A percentile compares a stretch with the other conserved stretches of the same genome.
Evolutionary conservation across 2,329 filamentous ascomycete species (phyloP).

Genomic region (Didymella segeticola): DNA sequence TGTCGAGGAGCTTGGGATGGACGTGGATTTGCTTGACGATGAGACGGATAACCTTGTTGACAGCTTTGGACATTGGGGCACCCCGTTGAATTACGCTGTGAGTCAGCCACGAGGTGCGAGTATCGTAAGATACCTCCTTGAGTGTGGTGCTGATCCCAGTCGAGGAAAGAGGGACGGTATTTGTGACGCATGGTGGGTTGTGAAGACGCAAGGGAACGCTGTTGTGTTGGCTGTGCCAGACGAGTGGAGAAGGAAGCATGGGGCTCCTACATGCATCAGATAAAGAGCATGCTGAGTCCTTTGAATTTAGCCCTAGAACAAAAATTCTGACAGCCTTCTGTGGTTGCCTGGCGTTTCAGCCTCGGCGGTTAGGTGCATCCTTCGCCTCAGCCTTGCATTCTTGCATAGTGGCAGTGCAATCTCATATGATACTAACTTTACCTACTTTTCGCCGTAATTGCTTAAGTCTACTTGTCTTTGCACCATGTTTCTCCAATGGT

Average conservation of each 20-base stretch:
- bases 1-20: background rate
- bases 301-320: background rate
- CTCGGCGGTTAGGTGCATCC: background rate
- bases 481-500: background rate
- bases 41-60: background rate
- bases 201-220: background rate
- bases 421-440: background rate
- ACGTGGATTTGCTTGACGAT: background rate
- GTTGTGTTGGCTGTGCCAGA: background rate
- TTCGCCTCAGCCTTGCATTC: background rate
- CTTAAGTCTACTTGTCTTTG: no score
- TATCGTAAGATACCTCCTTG: background rate
- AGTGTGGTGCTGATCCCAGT: background rate
- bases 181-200: background rate
- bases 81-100: background rate
- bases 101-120: background rate
- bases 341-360: background rate
- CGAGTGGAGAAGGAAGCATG: background rate
- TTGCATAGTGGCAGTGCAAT: background rate
- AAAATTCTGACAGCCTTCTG: background rate
- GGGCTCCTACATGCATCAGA: background rate
- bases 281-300: background rate
- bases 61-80: background rate
- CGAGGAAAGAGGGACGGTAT: background rate
- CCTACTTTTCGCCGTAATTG: no score